Conservation (phyloP, 768 basidiomycete genomes). For the Boletus vinaceobasis region DNA sequence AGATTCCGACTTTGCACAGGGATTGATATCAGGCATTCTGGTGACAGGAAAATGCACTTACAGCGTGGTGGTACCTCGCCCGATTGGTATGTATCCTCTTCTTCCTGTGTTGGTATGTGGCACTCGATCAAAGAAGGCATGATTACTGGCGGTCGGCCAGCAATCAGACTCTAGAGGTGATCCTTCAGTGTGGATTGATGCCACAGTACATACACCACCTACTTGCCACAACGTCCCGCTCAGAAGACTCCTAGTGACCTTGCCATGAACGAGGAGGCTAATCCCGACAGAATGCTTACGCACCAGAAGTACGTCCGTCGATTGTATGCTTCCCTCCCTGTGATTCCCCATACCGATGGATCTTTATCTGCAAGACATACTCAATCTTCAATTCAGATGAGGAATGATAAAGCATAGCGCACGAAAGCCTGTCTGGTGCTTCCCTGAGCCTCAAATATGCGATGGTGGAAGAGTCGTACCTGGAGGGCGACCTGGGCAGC, state of each 20-base stretch:
- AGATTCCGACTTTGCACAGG: slow-evolving; percentile 41
- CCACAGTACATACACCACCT: not conserved
- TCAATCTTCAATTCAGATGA: slow-evolving; percentile 2
- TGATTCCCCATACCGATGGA: slow-evolving; percentile 49
- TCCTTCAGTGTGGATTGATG: not conserved
- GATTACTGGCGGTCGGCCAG: slow-evolving; percentile 48
- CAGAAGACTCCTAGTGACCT: slow-evolving; percentile 37
- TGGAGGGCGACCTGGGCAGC: slow-evolving; percentile 47
- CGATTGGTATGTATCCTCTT: slow-evolving; percentile 42
- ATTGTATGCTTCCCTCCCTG: slow-evolving; percentile 49
- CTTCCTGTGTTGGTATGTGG: slow-evolving; percentile 42
- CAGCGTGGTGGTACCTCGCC: slow-evolving; percentile 45
- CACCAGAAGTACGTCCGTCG: slow-evolving; percentile 53
- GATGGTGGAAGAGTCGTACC: slow-evolving; percentile 29
- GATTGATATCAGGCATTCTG: not conserved
- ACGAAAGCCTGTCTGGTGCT: slow-evolving; percentile 14
- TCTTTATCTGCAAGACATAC: slow-evolving; percentile 40
- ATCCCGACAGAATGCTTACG: not conserved
- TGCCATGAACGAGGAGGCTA: not conserved
- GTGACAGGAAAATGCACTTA: slow-evolving; percentile 27
- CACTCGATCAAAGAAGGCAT: slow-evolving; percentile 44
- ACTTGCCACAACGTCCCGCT: slow-evolving; percentile 46
- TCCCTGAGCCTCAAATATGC: not conserved
- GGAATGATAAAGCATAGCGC: not conserved
- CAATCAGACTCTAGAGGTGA: slow-evolving; percentile 36